phyloP scores from a whole-genome alignment of 2,329 filamentous ascomycete species.

The Ceratocystis smalleyi region DNA sequence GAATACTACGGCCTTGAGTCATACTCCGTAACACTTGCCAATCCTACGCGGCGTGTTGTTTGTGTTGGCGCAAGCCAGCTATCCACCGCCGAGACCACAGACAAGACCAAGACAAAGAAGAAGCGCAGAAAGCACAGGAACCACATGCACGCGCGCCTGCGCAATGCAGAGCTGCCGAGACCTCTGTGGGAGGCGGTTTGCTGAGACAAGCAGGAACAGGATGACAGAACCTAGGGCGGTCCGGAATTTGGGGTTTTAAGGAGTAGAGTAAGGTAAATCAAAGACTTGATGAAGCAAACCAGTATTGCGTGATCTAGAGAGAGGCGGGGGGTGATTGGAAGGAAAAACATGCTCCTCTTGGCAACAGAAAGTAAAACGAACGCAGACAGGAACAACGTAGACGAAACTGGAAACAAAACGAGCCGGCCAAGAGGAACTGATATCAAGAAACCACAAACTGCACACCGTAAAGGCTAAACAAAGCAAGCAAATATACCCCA shows the following conservation, averaged over 20 bases:
- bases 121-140: conserved; percentile 24
- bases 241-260: too few relatives aligned
- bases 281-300: too few relatives aligned
- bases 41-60: conserved; percentile 59
- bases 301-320: neutral
- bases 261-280: too few relatives aligned
- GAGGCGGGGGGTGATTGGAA: neutral
- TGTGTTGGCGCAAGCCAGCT: conserved; percentile 50
- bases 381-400: neutral
- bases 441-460: conserved; percentile 10
- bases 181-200: conserved; percentile 49
- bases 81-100: neutral
- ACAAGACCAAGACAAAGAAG: conserved; percentile 22
- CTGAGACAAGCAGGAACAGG: conserved; percentile 21
- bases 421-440: conserved; percentile 6
- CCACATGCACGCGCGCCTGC: conserved; percentile 18
- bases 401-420: neutral
- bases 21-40: conserved; percentile 58
- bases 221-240: too few relatives aligned
- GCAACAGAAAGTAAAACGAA: neutral
- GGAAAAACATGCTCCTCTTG: conserved; percentile 10
- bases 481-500: neutral
- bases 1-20: conserved; percentile 83
- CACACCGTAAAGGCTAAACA: conserved; percentile 2
- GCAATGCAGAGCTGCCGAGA: conserved; percentile 34